phyloP scores from a whole-genome alignment of 805 yeast genomes.

The Metschnikowia henanensis region DNA sequence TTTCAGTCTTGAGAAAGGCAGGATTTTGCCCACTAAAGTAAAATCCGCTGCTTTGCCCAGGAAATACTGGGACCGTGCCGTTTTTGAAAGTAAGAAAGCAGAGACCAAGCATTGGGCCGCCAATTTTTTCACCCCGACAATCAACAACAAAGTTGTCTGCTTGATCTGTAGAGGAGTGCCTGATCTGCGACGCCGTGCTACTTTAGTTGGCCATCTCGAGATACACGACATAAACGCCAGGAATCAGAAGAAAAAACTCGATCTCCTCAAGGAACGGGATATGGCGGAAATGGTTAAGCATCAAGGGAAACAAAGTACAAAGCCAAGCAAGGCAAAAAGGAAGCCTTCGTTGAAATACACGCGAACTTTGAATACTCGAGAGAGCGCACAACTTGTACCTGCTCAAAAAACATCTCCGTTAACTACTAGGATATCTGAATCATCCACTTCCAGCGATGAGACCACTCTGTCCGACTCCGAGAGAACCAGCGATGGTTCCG shows the following conservation, averaged over 20 bases:
- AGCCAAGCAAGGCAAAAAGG: neutral
- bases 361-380: neutral
- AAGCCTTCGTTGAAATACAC: neutral
- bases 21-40: neutral
- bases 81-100: neutral
- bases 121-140: neutral
- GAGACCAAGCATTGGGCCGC: constrained; percentile 1
- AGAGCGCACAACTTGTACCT: too few relatives aligned
- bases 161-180: constrained; percentile 1
- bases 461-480: too few relatives aligned
- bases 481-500: too few relatives aligned
- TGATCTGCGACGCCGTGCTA: neutral
- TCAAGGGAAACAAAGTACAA: neutral
- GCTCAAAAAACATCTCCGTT: too few relatives aligned
- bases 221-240: constrained; percentile 7
- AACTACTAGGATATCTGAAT: too few relatives aligned
- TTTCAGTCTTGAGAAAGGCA: neutral
- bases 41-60: neutral
- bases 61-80: constrained; percentile 3
- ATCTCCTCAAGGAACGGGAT: neutral
- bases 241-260: neutral
- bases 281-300: constrained; percentile 7
- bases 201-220: constrained; percentile 6
- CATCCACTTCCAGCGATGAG: too few relatives aligned
- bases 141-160: neutral